Base-by-base conservation (phyloP, 768 basidiomycete species). In the Gyrodon lividus region DNA sequence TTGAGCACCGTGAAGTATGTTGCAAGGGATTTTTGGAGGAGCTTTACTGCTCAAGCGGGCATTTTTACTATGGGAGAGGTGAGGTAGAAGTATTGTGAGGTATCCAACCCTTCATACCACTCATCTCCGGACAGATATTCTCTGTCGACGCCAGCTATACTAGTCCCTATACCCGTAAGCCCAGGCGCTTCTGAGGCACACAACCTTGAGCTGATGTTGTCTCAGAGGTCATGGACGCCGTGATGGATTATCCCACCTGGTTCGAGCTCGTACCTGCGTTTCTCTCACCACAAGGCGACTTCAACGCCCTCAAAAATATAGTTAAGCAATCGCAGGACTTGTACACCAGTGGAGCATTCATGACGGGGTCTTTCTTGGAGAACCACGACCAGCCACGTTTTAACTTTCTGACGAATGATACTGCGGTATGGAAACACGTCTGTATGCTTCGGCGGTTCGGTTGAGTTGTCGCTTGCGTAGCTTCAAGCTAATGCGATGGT, bases 1-100 rank as follows among this genome's bases (percentile, higher is more conserved):
- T 75, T 84, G 63, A 82, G 83, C 49, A 79, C 82, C 4, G 81
- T 77, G 54, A 83, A 82, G 63, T 80, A 81, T 60, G 69, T 84
- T 56, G 68, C 74, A 2, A 72, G 71, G 56, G 68, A 73, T 19
- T 84, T 84, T 63, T 84, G 82, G 82, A 72, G 71, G 8, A 72
- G 60, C 5, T 84, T 83, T 60, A 68, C 74, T 43, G 58, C 65
- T 19, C 65, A 76, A 10, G 77, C 80, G 0, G 77, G 74, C 4
- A 73, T 82, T 8, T 82, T 74, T 59, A 78, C 77, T 48, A 70
- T 83, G 33, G 83, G 83, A 31, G 83, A 84, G 66, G 65, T 67
- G 31, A 33, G 59, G 6, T 71, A 75, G 51, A 74, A 14, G 4
- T 24, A 26, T 22, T 75, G 46, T 69, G 72, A 51, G 70, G 80